phyloP scores from a whole-genome alignment of 2,329 filamentous ascomycete genomes.

The Aspergillus phoenicis region DNA sequence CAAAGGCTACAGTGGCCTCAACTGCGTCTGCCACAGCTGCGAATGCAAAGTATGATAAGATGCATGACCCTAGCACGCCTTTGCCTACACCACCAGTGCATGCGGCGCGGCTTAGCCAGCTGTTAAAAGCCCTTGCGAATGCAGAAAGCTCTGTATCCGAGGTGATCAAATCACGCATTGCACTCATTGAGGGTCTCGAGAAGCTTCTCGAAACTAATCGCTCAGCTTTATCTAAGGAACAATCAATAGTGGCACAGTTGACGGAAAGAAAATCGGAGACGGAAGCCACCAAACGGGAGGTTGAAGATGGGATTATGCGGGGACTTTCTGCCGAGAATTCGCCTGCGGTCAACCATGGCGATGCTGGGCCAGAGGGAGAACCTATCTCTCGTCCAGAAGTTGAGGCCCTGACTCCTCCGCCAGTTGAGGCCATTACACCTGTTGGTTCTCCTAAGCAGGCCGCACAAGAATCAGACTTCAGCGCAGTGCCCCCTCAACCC shows the following conservation, averaged over 20 bases:
- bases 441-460: slow-evolving; percentile 50
- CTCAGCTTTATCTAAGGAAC: slow-evolving; percentile 68
- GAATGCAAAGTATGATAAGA: slow-evolving; percentile 79
- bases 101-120: slow-evolving; percentile 81
- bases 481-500: slow-evolving; percentile 17
- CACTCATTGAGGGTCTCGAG: slow-evolving; percentile 78
- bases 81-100: slow-evolving; percentile 85
- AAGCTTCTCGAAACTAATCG: slow-evolving; percentile 77
- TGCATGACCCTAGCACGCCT: slow-evolving; percentile 69
- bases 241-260: slow-evolving; percentile 66
- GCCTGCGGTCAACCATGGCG: slow-evolving; percentile 48
- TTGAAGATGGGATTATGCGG: slow-evolving; percentile 89
- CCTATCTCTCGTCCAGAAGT: slow-evolving; percentile 68
- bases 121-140: slow-evolving; percentile 85
- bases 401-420: slow-evolving; percentile 83
- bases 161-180: slow-evolving; percentile 80
- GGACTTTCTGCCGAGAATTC: slow-evolving; percentile 68
- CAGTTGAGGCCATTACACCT: slow-evolving; percentile 59
- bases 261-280: slow-evolving; percentile 68
- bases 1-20: slow-evolving; percentile 70
- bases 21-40: slow-evolving; percentile 70
- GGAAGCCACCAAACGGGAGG: slow-evolving; percentile 80
- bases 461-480: slow-evolving; percentile 36
- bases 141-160: slow-evolving; percentile 89
- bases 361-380: slow-evolving; percentile 31